phyloP scores from a whole-genome alignment of 345 rosid genomes.

The Excoecaria agallocha region DNA sequence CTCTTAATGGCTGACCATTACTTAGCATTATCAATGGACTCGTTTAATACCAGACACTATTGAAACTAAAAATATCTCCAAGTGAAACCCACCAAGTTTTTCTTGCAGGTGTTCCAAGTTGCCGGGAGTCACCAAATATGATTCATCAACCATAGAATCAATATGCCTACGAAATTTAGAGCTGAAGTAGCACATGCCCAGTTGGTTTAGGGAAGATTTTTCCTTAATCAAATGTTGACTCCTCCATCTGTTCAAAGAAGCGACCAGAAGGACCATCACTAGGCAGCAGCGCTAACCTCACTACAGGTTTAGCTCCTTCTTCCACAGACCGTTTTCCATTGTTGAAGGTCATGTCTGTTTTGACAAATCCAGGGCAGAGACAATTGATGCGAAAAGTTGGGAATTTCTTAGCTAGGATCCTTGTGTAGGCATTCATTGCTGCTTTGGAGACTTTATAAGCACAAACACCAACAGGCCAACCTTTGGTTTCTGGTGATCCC shows the following conservation, averaged over 20 bases:
- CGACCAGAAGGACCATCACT: conserved; percentile 33
- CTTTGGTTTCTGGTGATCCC: conserved; percentile 21
- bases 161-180: background rate
- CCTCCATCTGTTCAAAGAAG: conserved; percentile 19
- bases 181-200: background rate
- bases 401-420: conserved; percentile 24
- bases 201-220: background rate
- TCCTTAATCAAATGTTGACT: background rate
- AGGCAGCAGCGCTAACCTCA: conserved; percentile 37
- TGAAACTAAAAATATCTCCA: too few relatives aligned
- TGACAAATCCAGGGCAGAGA: conserved; percentile 33
- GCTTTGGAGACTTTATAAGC: conserved; percentile 32
- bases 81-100: too few relatives aligned
- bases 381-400: conserved; percentile 22
- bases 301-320: conserved; percentile 29
- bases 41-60: too few relatives aligned
- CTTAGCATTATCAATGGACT: too few relatives aligned
- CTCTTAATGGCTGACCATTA: too few relatives aligned
- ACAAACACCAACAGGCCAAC: conserved; percentile 20
- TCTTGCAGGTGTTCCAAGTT: too few relatives aligned
- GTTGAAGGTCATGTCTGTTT: conserved; percentile 23
- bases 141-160: too few relatives aligned
- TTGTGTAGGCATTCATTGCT: conserved; percentile 30
- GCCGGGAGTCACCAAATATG: too few relatives aligned
- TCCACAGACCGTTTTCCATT: background rate